These are phyloP conservation scores for Geotrichum europaeum DNA, from an alignment of 1,139 yeast genomes.

Conservation along the genomic window DNA sequence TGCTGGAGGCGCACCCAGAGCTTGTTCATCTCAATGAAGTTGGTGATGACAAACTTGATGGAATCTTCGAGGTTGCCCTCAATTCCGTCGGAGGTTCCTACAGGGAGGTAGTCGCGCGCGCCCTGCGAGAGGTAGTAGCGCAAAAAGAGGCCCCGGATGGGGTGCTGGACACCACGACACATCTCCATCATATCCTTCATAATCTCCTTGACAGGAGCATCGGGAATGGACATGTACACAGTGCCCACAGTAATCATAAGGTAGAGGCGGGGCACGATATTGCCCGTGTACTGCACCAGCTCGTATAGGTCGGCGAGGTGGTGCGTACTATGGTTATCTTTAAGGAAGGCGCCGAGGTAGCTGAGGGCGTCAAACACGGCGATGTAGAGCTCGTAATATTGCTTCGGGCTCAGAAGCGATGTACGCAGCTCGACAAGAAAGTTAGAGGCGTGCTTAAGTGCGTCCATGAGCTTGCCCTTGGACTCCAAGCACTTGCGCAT, in stretches of 20 bases:
- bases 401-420: conserved; percentile 73
- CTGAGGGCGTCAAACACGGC: conserved; percentile 80
- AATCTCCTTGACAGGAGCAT: conserved; percentile 78
- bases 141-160: conserved; percentile 77
- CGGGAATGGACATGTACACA: conserved; percentile 70
- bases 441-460: conserved; percentile 80
- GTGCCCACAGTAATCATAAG: conserved; percentile 95
- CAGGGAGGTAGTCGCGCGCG: conserved; percentile 65
- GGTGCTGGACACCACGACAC: conserved; percentile 98
- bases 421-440: conserved; percentile 79
- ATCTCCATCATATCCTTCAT: conserved; percentile 96
- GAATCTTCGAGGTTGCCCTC: conserved; percentile 56
- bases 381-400: conserved; percentile 87
- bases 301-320: conserved; percentile 90
- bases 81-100: conserved; percentile 29
- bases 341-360: conserved; percentile 55
- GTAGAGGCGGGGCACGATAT: conserved; percentile 84
- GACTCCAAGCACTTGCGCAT: conserved; percentile 74
- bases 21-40: conserved; percentile 95
- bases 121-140: conserved; percentile 84
- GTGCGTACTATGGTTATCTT: conserved; percentile 61
- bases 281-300: conserved; percentile 87
- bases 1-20: conserved; percentile 95
- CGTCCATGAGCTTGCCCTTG: conserved; percentile 72
- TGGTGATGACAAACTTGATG: conserved; percentile 67